phyloP scores from a whole-genome alignment of 148 eudicot species.

The Cornus controversa region DNA sequence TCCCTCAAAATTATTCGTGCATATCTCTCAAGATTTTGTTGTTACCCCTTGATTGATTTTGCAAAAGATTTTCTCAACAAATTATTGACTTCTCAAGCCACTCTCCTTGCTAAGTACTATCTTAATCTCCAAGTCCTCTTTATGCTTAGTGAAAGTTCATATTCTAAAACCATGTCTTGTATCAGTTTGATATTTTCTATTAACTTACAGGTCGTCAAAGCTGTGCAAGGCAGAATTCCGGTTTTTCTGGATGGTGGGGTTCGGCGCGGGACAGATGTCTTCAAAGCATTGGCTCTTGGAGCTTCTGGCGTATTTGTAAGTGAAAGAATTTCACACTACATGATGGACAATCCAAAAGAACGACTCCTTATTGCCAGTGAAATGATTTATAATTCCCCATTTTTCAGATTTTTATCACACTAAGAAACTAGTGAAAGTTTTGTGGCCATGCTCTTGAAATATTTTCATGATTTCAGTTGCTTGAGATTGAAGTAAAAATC shows the following conservation, averaged over 20 bases:
- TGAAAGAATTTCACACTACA: slow-evolving; percentile 13
- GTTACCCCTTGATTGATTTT: background rate
- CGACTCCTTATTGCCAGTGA: background rate
- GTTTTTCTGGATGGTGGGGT: slow-evolving; percentile 85
- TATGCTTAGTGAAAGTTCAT: background rate
- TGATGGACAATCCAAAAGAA: background rate
- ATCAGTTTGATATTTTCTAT: background rate
- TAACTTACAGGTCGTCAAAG: slow-evolving; percentile 59
- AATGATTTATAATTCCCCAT: background rate
- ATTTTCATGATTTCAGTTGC: background rate
- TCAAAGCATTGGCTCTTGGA: slow-evolving; percentile 85
- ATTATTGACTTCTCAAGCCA: background rate
- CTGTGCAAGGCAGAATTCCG: slow-evolving; percentile 56
- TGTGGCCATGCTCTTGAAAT: background rate
- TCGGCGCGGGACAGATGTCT: slow-evolving; percentile 86
- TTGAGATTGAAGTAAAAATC: background rate
- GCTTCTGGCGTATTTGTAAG: slow-evolving; percentile 93
- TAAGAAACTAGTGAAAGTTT: background rate
- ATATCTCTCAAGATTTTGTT: background rate
- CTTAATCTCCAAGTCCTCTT: background rate
- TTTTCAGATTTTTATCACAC: background rate
- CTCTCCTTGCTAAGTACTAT: background rate
- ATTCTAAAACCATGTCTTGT: background rate
- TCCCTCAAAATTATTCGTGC: background rate
- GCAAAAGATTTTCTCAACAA: background rate